A percentile compares a stretch with the other conserved stretches of the same genome.
These are phyloP conservation scores for Scytalidium lignicola DNA, from an alignment of 2,329 filamentous ascomycete species.

Conservation along the genomic window DNA sequence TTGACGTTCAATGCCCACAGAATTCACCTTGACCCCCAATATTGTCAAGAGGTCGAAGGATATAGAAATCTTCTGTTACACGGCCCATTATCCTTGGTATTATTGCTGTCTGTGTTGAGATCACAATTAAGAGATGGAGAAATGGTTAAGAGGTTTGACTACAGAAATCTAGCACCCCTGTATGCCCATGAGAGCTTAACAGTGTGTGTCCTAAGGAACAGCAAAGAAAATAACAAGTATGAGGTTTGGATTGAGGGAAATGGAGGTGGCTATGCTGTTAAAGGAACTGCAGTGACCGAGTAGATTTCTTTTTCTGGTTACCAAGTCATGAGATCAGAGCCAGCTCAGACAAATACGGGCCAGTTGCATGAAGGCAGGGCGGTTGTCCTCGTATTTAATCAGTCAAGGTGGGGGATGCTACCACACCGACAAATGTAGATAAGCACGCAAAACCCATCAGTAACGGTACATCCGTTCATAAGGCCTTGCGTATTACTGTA, in stretches of 20 bases:
- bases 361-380: neutral
- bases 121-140: conserved; percentile 37
- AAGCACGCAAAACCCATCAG: neutral
- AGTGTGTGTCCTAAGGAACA: conserved; percentile 57
- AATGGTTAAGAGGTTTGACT: conserved; percentile 56
- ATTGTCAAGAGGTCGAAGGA: conserved; percentile 66
- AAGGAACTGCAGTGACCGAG: conserved; percentile 39
- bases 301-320: conserved; percentile 1
- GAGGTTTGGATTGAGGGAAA: conserved; percentile 62
- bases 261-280: conserved; percentile 59
- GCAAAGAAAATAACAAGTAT: conserved; percentile 38
- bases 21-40: conserved; percentile 78
- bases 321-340: neutral
- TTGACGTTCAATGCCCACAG: conserved; percentile 88
- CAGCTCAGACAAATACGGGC: neutral
- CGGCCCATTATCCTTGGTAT: conserved; percentile 72
- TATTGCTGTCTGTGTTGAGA: conserved; percentile 67
- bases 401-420: neutral
- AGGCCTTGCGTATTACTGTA: no score
- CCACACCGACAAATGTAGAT: neutral
- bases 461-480: neutral
- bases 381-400: neutral
- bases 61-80: conserved; percentile 76
- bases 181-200: conserved; percentile 68
- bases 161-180: conserved; percentile 76